Base-by-base conservation (phyloP, 2,329 filamentous ascomycete genomes). In the Hypomyces rosellus region DNA sequence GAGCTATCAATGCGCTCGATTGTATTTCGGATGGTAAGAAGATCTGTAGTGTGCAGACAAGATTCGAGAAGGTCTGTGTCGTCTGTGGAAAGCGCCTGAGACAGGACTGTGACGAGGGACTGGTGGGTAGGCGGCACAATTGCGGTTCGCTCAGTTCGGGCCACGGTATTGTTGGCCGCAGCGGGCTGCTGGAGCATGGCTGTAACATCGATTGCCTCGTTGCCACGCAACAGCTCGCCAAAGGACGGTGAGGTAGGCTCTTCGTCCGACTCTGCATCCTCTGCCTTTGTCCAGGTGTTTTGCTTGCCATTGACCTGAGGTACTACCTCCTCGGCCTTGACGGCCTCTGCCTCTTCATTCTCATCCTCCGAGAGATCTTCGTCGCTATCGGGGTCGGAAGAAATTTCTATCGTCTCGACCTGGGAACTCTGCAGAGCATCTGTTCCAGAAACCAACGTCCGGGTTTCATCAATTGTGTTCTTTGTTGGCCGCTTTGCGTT, bases 51-150 rank as follows among this genome's bases (percentile, higher is more conserved):
- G 61, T 89, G 87, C 61, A 99, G 82, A 69, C 92, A 97, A 1
- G 89, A 90, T 74, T 97, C 92, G 60, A 99, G 84, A 47, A 96
- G 85, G 55, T 86, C 84, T 55, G 81, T 79, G 71, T 99, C 93
- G 69, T 96, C 93, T 54, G 91, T 96, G 62, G 86, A 87, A 50
- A 99, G 84, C 5, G 93, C 89, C 69, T 97, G 92, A 13, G 90
- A 85, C 53, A 99, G 84, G n/a, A 96, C 89, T 5, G 89, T 96
- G 44, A 88, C 86, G 46, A 99, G 81, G 6, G 92, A 96, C 52
- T 89, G 84, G 52, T 86, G 84, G 12, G 84, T 84, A 12, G 85
- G 86, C 16, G 82, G 74, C 15, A 77, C 76, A 54, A 86, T 73
- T 49, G 71, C 68, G 53, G 72, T 73, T 63, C 69, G 67, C 41